Evolutionary conservation across 768 basidiomycete genomes (phyloP).

Genomic region (Kwoniella europaea): DNA sequence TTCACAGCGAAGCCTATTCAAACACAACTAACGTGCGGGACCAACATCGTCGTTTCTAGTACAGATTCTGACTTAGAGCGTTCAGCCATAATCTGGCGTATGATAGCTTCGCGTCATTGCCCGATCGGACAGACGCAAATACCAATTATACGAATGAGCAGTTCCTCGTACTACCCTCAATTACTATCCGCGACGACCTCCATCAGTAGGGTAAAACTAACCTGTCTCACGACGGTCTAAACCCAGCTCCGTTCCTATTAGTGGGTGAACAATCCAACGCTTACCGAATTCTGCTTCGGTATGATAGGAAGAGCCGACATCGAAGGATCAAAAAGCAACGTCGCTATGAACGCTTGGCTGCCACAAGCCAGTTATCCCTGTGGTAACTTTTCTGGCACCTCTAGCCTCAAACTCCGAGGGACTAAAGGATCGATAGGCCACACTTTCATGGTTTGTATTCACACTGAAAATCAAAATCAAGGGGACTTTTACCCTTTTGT

Average conservation of each 20-base stretch:
- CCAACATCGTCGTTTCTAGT: constrained; percentile 74
- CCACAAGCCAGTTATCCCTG: constrained; percentile 80
- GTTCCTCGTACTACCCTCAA: constrained; percentile 83
- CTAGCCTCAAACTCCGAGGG: constrained; percentile 77
- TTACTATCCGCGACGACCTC: constrained; percentile 75
- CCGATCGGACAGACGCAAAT: constrained; percentile 65
- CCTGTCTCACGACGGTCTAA: constrained; percentile 64
- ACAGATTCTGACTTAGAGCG: constrained; percentile 81
- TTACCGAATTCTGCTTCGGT: constrained; percentile 76
- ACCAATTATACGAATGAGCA: constrained; percentile 81
- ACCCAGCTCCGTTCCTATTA: constrained; percentile 75
- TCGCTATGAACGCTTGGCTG: constrained; percentile 77
- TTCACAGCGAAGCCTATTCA: constrained; percentile 73
- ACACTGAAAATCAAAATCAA: constrained; percentile 82
- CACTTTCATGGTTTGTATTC: constrained; percentile 81
- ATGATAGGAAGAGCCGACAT: constrained; percentile 81
- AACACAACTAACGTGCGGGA: constrained; percentile 71
- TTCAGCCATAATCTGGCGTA: constrained; percentile 84
- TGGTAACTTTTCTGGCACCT: constrained; percentile 81
- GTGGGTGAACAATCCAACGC: constrained; percentile 78
- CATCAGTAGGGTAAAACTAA: constrained; percentile 86
- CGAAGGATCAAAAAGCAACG: constrained; percentile 79
- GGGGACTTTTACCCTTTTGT: constrained; percentile 79
- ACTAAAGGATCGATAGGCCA: constrained; percentile 83
- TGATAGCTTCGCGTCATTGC: constrained; percentile 78